A percentile compares a stretch with the other conserved stretches of the same genome.
Conservation (phyloP, 257 asterid genomes). For the Oldenlandia corymbosa region DNA sequence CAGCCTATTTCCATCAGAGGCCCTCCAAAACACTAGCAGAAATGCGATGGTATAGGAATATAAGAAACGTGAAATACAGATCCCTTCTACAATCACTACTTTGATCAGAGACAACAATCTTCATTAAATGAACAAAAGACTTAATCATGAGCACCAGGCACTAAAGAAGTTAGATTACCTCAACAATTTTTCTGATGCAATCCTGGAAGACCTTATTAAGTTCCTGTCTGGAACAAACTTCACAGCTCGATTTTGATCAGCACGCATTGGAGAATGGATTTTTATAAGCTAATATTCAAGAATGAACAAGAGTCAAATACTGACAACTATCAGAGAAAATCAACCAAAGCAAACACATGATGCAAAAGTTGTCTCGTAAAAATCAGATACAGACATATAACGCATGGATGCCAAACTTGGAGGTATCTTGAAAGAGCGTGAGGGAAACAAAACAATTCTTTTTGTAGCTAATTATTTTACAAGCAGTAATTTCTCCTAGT, state of each 20-base stretch:
- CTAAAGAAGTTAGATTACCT: slow-evolving; percentile 36
- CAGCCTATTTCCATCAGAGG: too few species aligned
- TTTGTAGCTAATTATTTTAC: neutral
- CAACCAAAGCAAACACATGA: neutral
- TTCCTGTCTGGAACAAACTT: slow-evolving; percentile 70
- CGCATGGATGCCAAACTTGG: neutral
- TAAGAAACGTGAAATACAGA: neutral
- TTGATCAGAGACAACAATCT: neutral
- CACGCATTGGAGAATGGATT: slow-evolving; percentile 94
- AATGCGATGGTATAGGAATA: neutral
- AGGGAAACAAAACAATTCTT: neutral
- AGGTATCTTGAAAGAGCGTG: neutral
- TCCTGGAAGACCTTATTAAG: slow-evolving; percentile 60
- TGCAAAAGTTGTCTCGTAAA: neutral
- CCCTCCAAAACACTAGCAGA: neutral
- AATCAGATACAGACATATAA: neutral
- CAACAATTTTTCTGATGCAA: slow-evolving; percentile 70
- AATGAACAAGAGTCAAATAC: slow-evolving; percentile 8
- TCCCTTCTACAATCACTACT: neutral
- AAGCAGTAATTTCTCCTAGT: neutral
- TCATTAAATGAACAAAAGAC: neutral
- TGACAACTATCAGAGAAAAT: neutral
- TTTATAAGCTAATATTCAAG: slow-evolving; percentile 55
- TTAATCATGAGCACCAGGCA: neutral
- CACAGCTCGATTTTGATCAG: slow-evolving; percentile 73